phyloP scores from a whole-genome alignment of 495 filamentous ascomycete species.

The Aspergillus egyptiacus region DNA sequence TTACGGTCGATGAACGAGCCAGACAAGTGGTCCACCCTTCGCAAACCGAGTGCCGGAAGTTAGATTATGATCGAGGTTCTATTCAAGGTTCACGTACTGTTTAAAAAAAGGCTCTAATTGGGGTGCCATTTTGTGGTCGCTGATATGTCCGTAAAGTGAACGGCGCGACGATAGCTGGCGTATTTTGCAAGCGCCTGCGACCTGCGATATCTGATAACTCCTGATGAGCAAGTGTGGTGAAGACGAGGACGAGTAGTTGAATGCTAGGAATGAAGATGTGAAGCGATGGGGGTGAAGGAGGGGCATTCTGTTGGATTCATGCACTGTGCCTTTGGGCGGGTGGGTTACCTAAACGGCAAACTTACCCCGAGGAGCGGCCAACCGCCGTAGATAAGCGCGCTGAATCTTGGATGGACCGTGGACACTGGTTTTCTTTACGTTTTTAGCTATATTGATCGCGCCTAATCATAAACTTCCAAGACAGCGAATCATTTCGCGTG shows the following conservation, averaged over 20 bases:
- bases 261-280: conserved; percentile 24
- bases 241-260: conserved; percentile 5
- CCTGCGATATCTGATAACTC: not conserved
- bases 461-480: too few relatives aligned
- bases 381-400: conserved; percentile 13
- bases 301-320: conserved; percentile 30
- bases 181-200: not conserved
- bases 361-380: too few relatives aligned
- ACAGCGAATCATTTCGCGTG: not conserved
- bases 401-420: conserved; percentile 1
- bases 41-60: not conserved
- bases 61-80: not conserved
- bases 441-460: too few relatives aligned
- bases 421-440: too few relatives aligned
- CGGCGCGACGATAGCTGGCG: conserved; percentile 23
- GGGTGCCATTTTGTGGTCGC: conserved; percentile 67
- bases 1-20: conserved; percentile 81
- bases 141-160: conserved; percentile 42
- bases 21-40: conserved; percentile 70
- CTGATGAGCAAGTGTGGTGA: conserved; percentile 6
- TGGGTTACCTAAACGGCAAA: conserved; percentile 11
- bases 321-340: not conserved
- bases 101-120: conserved; percentile 78
- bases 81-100: conserved; percentile 45
- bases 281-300: conserved; percentile 37